Conservation (phyloP, 2,329 filamentous ascomycete genomes). For the Diaporthe ampelina region DNA sequence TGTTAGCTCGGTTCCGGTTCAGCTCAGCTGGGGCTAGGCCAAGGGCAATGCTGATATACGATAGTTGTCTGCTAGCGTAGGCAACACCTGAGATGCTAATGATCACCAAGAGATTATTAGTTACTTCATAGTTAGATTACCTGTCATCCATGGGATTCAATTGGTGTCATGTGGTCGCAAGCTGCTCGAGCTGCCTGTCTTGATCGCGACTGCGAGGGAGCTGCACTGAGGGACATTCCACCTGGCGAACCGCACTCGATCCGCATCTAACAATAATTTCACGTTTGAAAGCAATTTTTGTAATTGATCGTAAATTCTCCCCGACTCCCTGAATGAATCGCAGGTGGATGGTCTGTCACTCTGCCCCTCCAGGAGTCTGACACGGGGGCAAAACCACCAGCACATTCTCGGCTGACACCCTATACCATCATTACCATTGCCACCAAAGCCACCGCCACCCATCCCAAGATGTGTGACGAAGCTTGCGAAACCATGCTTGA, state of each 20-base stretch:
- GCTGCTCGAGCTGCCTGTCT: background rate
- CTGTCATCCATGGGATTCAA: background rate
- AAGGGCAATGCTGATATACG: constrained; percentile 7
- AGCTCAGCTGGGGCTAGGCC: constrained; percentile 25
- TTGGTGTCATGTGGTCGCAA: background rate
- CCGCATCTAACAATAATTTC: background rate
- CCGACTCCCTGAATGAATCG: background rate
- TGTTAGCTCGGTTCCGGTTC: background rate
- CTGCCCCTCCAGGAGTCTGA: background rate
- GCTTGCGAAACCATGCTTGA: background rate
- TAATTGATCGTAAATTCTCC: background rate
- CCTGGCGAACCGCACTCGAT: background rate
- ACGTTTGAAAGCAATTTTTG: background rate
- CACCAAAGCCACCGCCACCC: background rate
- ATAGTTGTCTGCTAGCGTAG: constrained; percentile 35
- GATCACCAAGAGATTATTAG: background rate
- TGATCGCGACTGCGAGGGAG: constrained; percentile 4
- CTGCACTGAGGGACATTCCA: constrained; percentile 1
- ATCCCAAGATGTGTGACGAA: background rate
- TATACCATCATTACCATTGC: background rate
- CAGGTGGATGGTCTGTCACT: too few relatives aligned
- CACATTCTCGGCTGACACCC: background rate
- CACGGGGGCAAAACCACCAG: background rate
- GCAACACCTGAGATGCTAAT: constrained; percentile 18
- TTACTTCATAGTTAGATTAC: constrained; percentile 11